Base-by-base conservation (phyloP, 331 rosid genomes). In the Rhamnella rubrinervis region DNA sequence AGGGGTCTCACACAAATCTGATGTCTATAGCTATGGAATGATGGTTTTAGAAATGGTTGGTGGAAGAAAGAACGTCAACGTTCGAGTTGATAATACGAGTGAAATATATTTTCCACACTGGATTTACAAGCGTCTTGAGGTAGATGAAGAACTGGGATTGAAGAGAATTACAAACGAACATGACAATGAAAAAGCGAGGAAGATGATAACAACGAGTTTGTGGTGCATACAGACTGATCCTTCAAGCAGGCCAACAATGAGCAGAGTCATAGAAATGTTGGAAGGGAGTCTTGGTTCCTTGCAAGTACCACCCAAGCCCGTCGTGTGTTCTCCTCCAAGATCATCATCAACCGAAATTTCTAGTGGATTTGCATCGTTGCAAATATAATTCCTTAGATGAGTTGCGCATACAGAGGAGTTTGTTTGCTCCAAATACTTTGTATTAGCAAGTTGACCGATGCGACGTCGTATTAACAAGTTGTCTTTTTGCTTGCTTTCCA, bases 151-250 rank as follows among this genome's bases (percentile, higher is more conserved):
- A 1, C 35, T 78, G 7, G 65, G 17, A 21, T 0, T 73, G 8
- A 4, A 7, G 13, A 31, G 19, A 19, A 60, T 73, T 11, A 15
- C 0, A 3, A 39, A 26, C 8, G 69, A 73, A 62, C 23, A 69
- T 0, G 73, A 57, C 18, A 10, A 15, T 21, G 21, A 6, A 12
- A 57, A 40, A 11, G 72, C n/a, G 6, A 71, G 63, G 61, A 77
- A 71, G 59, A 19, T 77, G 81, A 55, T 66, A 12, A 59, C 66
- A 1, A 28, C 21, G 41, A 57, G 77, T 69, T 26, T 77, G 15
- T 77, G 77, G 77, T 77, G 82, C 61, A 66, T 71, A 39, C 82
- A 77, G 17, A 71, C 72, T 6, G 6, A 37, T 3, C 72, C 81
- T 14, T 64, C 68, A 39, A 50, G 39, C 6, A n/a, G 68, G 8